A percentile compares a stretch with the other conserved stretches of the same genome.
These are phyloP conservation scores for Fusarium sp. DNA, from an alignment of 2,329 filamentous ascomycete species.

Conservation along the genomic window DNA sequence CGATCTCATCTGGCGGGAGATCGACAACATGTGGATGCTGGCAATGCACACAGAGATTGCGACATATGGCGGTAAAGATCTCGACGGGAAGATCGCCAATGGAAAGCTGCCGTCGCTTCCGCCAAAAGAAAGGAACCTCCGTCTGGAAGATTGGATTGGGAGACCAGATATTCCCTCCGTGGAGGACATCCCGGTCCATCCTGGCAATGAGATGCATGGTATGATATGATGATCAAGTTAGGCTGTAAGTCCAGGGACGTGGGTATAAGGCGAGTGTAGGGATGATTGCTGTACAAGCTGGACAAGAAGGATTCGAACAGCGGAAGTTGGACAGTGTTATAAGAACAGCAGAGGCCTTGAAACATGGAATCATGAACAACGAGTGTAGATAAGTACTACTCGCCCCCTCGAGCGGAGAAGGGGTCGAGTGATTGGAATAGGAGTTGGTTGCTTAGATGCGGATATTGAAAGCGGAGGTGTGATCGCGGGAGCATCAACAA, in stretches of 20 bases:
- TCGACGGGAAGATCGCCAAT: conserved; percentile 38
- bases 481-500: conserved; percentile 28
- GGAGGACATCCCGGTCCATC: conserved; percentile 36
- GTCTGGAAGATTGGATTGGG: conserved; percentile 12
- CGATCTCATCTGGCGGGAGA: conserved; percentile 37
- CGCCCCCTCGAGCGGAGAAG: neutral
- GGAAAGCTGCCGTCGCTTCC: conserved; percentile 25
- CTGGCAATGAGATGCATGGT: conserved; percentile 39
- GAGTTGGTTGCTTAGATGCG: conserved; percentile 5
- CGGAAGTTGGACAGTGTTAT: neutral
- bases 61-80: conserved; percentile 42
- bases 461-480: conserved; percentile 14
- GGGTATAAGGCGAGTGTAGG: neutral
- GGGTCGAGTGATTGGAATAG: conserved; percentile 3
- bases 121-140: conserved; percentile 17
- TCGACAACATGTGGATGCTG: conserved; percentile 41
- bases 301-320: neutral
- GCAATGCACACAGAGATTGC: conserved; percentile 41
- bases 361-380: neutral
- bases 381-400: neutral
- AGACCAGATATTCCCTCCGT: conserved; percentile 30
- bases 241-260: conserved; percentile 7
- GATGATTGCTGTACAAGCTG: neutral
- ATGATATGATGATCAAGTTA: conserved; percentile 3
- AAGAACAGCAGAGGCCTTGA: neutral